Conservation (phyloP, 352 stramenopile species). For the Phytophthora sp. region DNA sequence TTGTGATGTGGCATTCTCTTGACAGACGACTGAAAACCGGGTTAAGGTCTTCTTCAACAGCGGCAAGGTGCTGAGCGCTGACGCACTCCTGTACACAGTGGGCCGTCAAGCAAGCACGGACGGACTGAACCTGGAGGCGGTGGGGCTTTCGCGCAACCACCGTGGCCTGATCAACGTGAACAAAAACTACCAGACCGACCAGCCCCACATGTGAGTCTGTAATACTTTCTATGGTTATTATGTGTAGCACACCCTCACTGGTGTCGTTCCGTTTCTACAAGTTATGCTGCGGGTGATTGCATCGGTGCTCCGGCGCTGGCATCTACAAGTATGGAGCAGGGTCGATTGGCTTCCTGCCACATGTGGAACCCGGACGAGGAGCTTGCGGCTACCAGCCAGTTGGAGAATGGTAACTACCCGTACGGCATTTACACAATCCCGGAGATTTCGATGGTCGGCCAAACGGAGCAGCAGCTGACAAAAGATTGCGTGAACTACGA, state of each 20-base stretch:
- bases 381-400: constrained; percentile 61
- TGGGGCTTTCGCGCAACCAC: constrained; percentile 78
- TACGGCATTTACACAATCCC: constrained; percentile 94
- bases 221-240: neutral
- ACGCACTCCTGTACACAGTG: constrained; percentile 83
- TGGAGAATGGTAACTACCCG: constrained; percentile 84
- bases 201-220: constrained; percentile 74
- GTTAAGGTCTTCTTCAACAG: constrained; percentile 81
- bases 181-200: constrained; percentile 87
- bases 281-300: constrained; percentile 89
- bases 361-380: constrained; percentile 80
- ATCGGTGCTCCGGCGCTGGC: constrained; percentile 88
- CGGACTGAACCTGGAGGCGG: constrained; percentile 81
- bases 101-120: constrained; percentile 83
- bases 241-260: constrained; percentile 1
- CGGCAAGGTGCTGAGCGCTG: constrained; percentile 72
- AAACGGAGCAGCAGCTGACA: constrained; percentile 89
- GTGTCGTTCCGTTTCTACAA: constrained; percentile 17
- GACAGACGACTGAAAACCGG: constrained; percentile 52
- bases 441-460: constrained; percentile 92
- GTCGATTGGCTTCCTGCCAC: constrained; percentile 80
- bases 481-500: constrained; percentile 85
- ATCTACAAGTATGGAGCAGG: constrained; percentile 92
- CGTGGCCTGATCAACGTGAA: constrained; percentile 88
- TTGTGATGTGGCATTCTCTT: neutral